A percentile compares a stretch with the other conserved stretches of the same genome.
Evolutionary conservation across 257 asterid genomes (phyloP).

Genomic region (Fraxinus quadrangulata): DNA sequence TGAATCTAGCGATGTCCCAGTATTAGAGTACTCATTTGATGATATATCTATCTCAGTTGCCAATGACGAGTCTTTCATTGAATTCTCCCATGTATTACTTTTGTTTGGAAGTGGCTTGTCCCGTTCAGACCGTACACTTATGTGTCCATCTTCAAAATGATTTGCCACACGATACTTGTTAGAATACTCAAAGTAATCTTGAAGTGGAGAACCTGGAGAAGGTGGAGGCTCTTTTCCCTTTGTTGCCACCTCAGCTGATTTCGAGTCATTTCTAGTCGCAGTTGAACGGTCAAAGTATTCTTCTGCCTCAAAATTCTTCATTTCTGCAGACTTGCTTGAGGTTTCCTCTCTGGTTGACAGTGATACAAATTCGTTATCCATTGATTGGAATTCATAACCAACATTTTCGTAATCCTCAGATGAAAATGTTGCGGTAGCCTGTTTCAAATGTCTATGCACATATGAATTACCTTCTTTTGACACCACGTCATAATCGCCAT

Average conservation of each 20-base stretch:
- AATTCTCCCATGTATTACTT: conserved; percentile 30
- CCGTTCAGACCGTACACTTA: conserved; percentile 49
- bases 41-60: conserved; percentile 83
- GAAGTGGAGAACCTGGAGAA: conserved; percentile 63
- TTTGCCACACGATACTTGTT: conserved; percentile 42
- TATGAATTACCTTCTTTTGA: conserved; percentile 26
- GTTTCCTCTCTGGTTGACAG: conserved; percentile 34
- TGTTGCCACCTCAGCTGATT: conserved; percentile 34
- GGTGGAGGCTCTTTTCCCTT: conserved; percentile 50
- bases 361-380: conserved; percentile 51
- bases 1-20: conserved; percentile 75
- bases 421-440: conserved; percentile 44
- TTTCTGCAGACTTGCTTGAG: conserved; percentile 36
- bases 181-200: conserved; percentile 54
- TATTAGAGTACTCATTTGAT: conserved; percentile 67
- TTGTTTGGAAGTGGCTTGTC: conserved; percentile 41
- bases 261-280: conserved; percentile 27
- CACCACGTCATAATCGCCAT: conserved; percentile 16
- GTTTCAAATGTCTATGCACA: conserved; percentile 29
- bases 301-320: conserved; percentile 48
- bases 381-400: conserved; percentile 56
- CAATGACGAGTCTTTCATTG: conserved; percentile 46
- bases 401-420: conserved; percentile 66
- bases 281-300: conserved; percentile 28
- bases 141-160: conserved; percentile 43